Base-by-base conservation (phyloP, 495 filamentous ascomycete species). In the Daldinia bambusicola region DNA sequence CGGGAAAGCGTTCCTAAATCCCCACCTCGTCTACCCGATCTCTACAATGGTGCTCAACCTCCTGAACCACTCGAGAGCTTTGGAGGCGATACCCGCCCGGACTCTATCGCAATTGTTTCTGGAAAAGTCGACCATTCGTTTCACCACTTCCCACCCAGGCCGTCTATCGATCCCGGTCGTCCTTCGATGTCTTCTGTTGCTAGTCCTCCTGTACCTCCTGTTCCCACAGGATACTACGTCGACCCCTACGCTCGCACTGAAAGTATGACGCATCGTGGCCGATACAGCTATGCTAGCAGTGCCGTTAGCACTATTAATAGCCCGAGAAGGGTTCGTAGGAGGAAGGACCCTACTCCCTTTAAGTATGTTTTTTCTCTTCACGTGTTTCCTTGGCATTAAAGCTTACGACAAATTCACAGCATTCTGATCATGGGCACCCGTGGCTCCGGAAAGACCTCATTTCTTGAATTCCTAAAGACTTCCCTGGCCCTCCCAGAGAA, bases 291-390 rank as follows among this genome's bases (percentile, higher is more conserved):
- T 77, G 95, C 95, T 56, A 97, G 93, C 81, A 96, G 92, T 80
- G 91, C 92, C 34, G 86, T 93, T 56, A 97, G 93, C 81, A 93
- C 92, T 64, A 89, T 97, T 81, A 97, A 97, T 84, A 97, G 93
- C 80, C 95, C 95, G 48, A 89, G 95, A 67, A 89, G 95, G 75
- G 90, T 98, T 53, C 88, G 95, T 70, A 90, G 95, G 79, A 91
- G 95, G 82, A 97, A 95, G 84, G 95, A 99, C 76, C 95, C 95
- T 20, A 98, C 94, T 6, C 92, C 95, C 6, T 98, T 98, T 86
- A 99, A 99, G 95, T 99, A 84, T 87, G 94, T 84, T 75, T 26
- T 26, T 76, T 12, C 64, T 2, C 56, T 12, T 65, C 40, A 22
- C 34, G 26, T 67, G 37, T 32, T 4, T 50, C 50, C 43, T 34